Conservation (phyloP, 768 basidiomycete genomes). For the Lentinula detonsa region DNA sequence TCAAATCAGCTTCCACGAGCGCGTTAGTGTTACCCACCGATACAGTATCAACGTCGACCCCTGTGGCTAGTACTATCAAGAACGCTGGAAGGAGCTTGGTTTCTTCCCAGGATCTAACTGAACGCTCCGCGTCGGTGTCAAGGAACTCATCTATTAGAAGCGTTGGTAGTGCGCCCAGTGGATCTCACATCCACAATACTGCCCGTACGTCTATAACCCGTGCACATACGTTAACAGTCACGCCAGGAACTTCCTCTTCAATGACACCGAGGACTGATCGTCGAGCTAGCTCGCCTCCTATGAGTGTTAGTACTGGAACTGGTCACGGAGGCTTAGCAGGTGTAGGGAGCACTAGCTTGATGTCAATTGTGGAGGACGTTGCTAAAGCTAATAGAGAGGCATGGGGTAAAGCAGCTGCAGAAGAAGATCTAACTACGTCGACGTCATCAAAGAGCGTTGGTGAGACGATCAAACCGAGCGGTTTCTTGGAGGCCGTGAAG, state of each 20-base stretch:
- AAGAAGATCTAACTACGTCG: not conserved
- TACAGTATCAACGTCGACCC: not conserved
- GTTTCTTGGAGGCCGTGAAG: conserved; percentile 31
- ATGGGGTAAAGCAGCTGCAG: not conserved
- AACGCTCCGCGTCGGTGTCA: conserved; percentile 10
- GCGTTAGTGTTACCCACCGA: not conserved
- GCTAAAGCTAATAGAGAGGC: conserved; percentile 29
- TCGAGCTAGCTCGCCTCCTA: conserved; percentile 13
- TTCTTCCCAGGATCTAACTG: not conserved
- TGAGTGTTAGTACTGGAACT: conserved; percentile 1
- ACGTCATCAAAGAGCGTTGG: conserved; percentile 14
- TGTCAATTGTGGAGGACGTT: conserved; percentile 67
- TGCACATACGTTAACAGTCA: not conserved
- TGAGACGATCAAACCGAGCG: conserved; percentile 13
- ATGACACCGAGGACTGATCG: conserved; percentile 9
- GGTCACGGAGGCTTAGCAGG: not conserved
- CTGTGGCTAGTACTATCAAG: not conserved
- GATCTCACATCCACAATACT: not conserved
- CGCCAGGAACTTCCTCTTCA: not conserved
- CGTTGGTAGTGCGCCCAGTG: conserved; percentile 22
- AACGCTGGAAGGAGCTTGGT: not conserved
- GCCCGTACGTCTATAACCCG: not conserved
- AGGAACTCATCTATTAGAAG: conserved; percentile 26
- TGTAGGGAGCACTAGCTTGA: conserved; percentile 34
- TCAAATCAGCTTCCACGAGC: not conserved